These are phyloP conservation scores for Hortaea werneckii DNA, from an alignment of 2,329 filamentous ascomycete species.

Conservation along the genomic window DNA sequence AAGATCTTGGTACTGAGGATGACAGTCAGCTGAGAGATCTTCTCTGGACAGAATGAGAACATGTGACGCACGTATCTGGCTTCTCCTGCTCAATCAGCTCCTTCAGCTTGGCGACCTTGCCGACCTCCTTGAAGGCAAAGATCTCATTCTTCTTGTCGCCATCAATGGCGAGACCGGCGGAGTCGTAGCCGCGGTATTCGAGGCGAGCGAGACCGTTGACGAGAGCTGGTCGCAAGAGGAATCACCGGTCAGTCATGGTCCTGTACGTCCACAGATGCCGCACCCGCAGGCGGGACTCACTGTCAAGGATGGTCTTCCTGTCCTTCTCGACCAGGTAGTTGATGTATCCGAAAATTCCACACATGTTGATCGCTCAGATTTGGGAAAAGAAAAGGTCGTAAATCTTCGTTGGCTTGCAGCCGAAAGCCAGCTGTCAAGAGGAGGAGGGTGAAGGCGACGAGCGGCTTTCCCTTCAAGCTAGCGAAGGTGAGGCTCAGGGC, in stretches of 20 bases:
- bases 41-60: no score
- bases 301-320: slow-evolving; percentile 90
- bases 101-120: slow-evolving; percentile 96
- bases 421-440: not conserved
- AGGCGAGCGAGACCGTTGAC: slow-evolving; percentile 78
- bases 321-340: slow-evolving; percentile 99
- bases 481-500: no score
- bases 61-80: slow-evolving; percentile 73
- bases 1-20: slow-evolving; percentile 93
- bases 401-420: not conserved
- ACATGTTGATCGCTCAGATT: not conserved
- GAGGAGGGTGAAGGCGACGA: no score
- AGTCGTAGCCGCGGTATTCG: slow-evolving; percentile 98
- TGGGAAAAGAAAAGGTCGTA: no score
- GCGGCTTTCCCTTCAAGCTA: no score
- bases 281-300: no score
- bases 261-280: no score
- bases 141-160: slow-evolving; percentile 99
- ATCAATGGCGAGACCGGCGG: slow-evolving; percentile 88
- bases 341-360: slow-evolving; percentile 62
- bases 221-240: no score
- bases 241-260: no score
- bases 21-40: no score
- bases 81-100: slow-evolving; percentile 77
- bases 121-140: slow-evolving; percentile 95